phyloP scores from a whole-genome alignment of 2,329 filamentous ascomycete genomes.

The Laburnicola sp. region DNA sequence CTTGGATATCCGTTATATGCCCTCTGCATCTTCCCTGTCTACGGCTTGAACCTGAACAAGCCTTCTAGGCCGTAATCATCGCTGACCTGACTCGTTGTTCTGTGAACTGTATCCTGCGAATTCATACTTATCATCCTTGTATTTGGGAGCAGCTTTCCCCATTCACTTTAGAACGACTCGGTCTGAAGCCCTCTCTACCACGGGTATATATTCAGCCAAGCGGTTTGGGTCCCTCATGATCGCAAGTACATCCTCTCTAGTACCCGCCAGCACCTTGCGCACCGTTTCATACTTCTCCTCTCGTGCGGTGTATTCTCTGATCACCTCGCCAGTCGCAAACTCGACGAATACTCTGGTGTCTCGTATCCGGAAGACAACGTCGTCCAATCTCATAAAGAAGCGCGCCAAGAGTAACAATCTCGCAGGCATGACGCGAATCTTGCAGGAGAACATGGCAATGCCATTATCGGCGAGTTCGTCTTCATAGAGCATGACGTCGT shows the following conservation, averaged over 20 bases:
- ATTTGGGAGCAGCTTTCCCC: too few relatives aligned
- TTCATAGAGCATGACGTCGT: slow-evolving; percentile 94
- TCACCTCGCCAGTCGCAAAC: slow-evolving; percentile 75
- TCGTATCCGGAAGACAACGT: slow-evolving; percentile 81
- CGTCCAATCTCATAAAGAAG: slow-evolving; percentile 91
- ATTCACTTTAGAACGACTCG: slow-evolving; percentile 46
- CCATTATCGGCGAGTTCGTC: slow-evolving; percentile 98
- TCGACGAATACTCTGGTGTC: slow-evolving; percentile 94
- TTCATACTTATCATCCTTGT: too few relatives aligned
- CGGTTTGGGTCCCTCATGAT: slow-evolving; percentile 79
- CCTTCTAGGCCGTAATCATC: too few relatives aligned
- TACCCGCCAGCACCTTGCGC: slow-evolving; percentile 59
- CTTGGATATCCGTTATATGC: too few relatives aligned
- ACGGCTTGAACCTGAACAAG: too few relatives aligned
- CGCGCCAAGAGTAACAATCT: slow-evolving; percentile 81
- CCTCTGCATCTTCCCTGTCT: too few relatives aligned
- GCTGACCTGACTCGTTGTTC: too few relatives aligned
- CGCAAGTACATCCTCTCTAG: slow-evolving; percentile 71
- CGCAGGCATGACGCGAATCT: slow-evolving; percentile 89
- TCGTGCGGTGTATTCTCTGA: slow-evolving; percentile 86
- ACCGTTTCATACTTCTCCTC: slow-evolving; percentile 80
- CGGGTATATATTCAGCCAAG: slow-evolving; percentile 60
- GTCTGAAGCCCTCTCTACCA: slow-evolving; percentile 71
- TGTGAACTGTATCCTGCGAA: too few relatives aligned
- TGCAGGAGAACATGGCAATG: slow-evolving; percentile 85